A percentile compares a stretch with the other conserved stretches of the same genome.
Evolutionary conservation across 768 basidiomycete species (phyloP).

Genomic region (Mrakia frigida): DNA sequence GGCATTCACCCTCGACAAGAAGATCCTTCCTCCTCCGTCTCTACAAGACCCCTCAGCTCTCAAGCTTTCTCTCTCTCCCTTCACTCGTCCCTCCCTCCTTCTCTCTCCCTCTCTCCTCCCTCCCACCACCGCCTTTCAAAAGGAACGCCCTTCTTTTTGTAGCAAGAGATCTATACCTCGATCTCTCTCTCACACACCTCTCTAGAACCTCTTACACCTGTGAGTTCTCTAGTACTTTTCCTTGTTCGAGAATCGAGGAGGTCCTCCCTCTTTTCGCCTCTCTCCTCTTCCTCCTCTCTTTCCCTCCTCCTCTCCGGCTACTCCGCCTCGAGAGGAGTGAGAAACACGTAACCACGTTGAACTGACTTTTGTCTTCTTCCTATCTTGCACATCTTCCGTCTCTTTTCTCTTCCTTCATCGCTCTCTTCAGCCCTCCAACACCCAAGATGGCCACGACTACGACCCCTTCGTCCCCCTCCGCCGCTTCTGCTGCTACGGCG

Average conservation of each 20-base stretch:
- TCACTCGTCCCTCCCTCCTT: neutral
- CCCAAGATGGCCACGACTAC: slow-evolving; percentile 31
- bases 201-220: neutral
- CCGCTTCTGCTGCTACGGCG: slow-evolving; percentile 12
- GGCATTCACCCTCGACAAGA: neutral
- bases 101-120: neutral
- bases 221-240: neutral
- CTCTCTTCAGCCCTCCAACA: neutral
- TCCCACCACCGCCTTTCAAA: neutral
- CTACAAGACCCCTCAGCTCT: neutral
- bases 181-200: neutral
- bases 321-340: neutral
- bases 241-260: neutral
- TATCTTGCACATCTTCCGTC: neutral
- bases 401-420: neutral
- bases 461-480: slow-evolving; percentile 31
- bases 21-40: neutral
- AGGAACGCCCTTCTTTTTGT: neutral
- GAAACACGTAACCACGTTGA: too few species aligned
- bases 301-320: neutral
- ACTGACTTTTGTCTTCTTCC: neutral
- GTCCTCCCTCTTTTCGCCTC: neutral
- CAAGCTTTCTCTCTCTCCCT: neutral
- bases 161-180: neutral
- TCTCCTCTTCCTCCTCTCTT: neutral